Conservation (phyloP, 75 land plant species). For the Isoetes taiwanensis region DNA sequence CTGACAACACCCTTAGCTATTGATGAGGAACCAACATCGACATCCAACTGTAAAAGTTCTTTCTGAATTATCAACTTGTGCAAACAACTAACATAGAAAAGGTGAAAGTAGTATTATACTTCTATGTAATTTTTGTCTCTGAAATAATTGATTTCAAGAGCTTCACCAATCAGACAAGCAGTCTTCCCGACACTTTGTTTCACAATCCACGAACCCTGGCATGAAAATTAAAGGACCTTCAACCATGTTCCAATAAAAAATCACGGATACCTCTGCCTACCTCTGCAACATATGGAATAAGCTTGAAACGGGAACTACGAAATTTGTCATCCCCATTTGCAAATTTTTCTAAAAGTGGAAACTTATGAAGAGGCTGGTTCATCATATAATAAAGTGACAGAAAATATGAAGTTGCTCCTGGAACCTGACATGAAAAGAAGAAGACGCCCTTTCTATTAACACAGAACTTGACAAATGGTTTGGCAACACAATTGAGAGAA, state of each 20-base stretch:
- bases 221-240: not conserved
- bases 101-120: slow-evolving; percentile 19
- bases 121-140: slow-evolving; percentile 72
- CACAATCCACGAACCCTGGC: slow-evolving; percentile 94
- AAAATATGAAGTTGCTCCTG: slow-evolving; percentile 60
- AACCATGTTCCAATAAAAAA: not conserved
- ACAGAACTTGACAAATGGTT: too few species aligned
- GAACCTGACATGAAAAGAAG: slow-evolving; percentile 35
- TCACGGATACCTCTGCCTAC: slow-evolving; percentile 15
- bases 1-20: slow-evolving; percentile 79
- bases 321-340: slow-evolving; percentile 75
- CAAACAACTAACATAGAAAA: not conserved
- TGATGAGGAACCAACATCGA: slow-evolving; percentile 84
- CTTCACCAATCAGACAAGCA: slow-evolving; percentile 83
- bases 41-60: slow-evolving; percentile 39
- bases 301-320: slow-evolving; percentile 84
- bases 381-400: slow-evolving; percentile 79
- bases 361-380: slow-evolving; percentile 40
- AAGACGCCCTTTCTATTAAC: too few species aligned
- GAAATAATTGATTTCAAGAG: slow-evolving; percentile 56
- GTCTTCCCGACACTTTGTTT: slow-evolving; percentile 97
- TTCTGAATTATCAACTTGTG: not conserved
- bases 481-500: too few species aligned
- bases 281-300: slow-evolving; percentile 89
- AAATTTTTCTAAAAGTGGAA: slow-evolving; percentile 56